Evolutionary conservation across 2,329 filamentous ascomycete species (phyloP), one percentile per base, ranked within the genome.

Genomic region (Bisporella sp.): DNA sequence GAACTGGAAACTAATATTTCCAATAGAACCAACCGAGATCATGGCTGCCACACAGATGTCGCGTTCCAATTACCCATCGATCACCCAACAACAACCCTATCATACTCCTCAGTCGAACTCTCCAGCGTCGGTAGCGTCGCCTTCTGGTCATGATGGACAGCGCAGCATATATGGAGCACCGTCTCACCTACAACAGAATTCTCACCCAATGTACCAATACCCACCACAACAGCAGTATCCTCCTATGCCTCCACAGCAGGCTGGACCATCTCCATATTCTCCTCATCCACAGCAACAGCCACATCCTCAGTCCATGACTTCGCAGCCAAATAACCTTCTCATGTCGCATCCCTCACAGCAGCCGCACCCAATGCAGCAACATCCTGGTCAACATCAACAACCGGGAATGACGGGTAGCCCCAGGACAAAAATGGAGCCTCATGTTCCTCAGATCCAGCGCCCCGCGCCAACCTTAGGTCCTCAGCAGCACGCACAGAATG

Each of bases 101-200:
- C 89, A 96, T 69, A 95, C 91, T 13, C 90, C 91, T 49, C 91
- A 96, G 72, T 95, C 91, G 50, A 95, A 92, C 70, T 96, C 92
- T 49, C 92, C 92, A 45, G 89, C 89, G 39, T 95, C 91, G 46
- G 91, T 96, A 62, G 87, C 91, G 56, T 96, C 92, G 33, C 85
- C 89, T 28, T 89, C 90, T 51, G 79, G 83, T 50, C 90, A 96
- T 70, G 92, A 97, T 65, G 89, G 92, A 64, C 89, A 95, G 60
- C 85, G 82, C n/a, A 37, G 35, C 62, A 80, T 97, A 66, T 97
- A 96, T 69, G 85, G 82, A 35, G 87, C 91, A 62, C 85, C 86
- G 46, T 82, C 86, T 50, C 88, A 93, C 68, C 81, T 95, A 69
- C 79, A 88, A 60, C 87, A 88, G 61, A 87, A 87, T 59, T 83